A percentile compares a stretch with the other conserved stretches of the same genome.
Evolutionary conservation across 257 asterid genomes (phyloP).

Genomic region (Nicotiana knightiana): DNA sequence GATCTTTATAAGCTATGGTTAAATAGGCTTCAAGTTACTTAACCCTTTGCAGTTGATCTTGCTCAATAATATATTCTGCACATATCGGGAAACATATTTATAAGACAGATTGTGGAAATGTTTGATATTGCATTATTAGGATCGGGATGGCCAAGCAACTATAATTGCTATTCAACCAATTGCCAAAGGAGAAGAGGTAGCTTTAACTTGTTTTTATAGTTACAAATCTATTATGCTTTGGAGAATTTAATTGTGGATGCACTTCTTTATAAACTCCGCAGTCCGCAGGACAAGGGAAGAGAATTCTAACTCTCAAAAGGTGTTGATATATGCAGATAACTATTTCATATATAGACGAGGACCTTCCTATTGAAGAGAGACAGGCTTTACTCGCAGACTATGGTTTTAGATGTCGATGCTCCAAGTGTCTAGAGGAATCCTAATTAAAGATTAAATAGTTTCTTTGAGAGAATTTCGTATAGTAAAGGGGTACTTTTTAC

Average conservation of each 20-base stretch:
- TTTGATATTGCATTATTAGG: slow-evolving; percentile 37
- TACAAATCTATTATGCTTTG: background rate
- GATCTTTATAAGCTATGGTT: background rate
- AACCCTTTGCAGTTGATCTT: background rate
- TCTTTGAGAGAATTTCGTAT: background rate
- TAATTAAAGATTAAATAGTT: background rate
- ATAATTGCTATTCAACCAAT: slow-evolving; percentile 58
- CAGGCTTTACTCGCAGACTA: slow-evolving; percentile 71
- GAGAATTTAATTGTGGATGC: background rate
- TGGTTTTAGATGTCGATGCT: slow-evolving; percentile 75
- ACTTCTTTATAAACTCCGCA: background rate
- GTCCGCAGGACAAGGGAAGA: background rate
- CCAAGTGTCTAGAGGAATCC: slow-evolving; percentile 58
- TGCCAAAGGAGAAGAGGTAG: slow-evolving; percentile 75
- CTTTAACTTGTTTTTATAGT: background rate
- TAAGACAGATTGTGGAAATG: background rate
- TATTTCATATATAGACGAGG: slow-evolving; percentile 89
- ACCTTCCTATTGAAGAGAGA: slow-evolving; percentile 66
- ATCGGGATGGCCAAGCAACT: slow-evolving; percentile 78
- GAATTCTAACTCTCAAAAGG: background rate
- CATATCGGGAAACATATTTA: background rate
- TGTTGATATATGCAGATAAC: slow-evolving; percentile 46
- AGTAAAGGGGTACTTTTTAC: too few relatives aligned
- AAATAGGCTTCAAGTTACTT: background rate
- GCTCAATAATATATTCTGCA: background rate